Base-by-base conservation (phyloP, 176 grass and related monocot species). In the Panicum miliaceum region DNA sequence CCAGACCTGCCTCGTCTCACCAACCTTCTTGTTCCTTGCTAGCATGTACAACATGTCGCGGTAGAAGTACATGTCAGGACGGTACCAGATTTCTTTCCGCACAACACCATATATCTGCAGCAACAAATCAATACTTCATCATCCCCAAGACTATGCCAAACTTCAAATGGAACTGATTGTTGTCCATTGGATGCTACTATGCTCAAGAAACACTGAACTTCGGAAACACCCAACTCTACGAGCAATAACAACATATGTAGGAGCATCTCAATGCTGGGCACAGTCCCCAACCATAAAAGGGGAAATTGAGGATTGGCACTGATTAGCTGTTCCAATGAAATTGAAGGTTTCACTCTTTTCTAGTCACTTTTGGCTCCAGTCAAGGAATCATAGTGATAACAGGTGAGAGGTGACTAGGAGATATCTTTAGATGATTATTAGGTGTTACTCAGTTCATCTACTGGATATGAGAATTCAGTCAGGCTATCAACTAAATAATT, bases 51-150 rank as follows among this genome's bases (percentile, higher is more conserved):
- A 70, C 88, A 99, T 94, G 68, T 99, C 93, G 45, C 89, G 66
- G 66, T 96, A 99, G 9, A 99, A 89, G 64, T 92, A 99, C 96
- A 97, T 96, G 64, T 99, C 96, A 0, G 93, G 96, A 22, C 76
- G 91, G 23, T 94, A 99, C 91, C 96, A 99, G 34, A 99, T 95
- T 81, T 99, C 96, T 78, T 92, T 96, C 74, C 91, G 36, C 57
- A 94, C 91, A 7, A 77, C 77, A 73, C 75, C 77, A 71, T 99
- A 96, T 90, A 99, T 94, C 93, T 99, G 84, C 46, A 85, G 61
- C 11, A 87, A 40, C 8, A 91, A 12, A 66, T 29, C 5, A 47
- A 83, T 66, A 54, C 22, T 81, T 82, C 59, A 60, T 65, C 12
- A 68, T 69, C 43, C 3, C 77, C 1, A 64, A 40, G 22, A 52